phyloP scores from a whole-genome alignment of 2,329 filamentous ascomycete species.

The Amauroascus verrucosus region DNA sequence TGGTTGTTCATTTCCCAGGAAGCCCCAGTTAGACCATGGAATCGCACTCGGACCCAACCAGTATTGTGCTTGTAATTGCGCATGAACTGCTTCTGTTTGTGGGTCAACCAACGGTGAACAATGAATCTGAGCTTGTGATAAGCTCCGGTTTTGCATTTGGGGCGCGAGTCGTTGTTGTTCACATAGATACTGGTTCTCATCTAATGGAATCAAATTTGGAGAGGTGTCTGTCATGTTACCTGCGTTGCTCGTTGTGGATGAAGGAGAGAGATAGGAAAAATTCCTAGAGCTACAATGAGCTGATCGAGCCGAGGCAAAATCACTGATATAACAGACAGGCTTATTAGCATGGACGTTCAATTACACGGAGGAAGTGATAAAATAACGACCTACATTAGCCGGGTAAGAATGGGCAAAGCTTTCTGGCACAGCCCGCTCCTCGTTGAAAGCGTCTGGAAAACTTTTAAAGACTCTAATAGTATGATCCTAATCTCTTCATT shows the following conservation, averaged over 20 bases:
- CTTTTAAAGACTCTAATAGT: constrained; percentile 24
- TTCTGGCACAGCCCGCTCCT: constrained; percentile 31
- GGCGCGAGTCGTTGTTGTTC: not conserved
- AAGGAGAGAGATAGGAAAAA: constrained; percentile 1
- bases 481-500: constrained; percentile 24
- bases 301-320: not conserved
- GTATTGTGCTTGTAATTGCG: constrained; percentile 27
- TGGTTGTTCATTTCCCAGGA: constrained; percentile 1
- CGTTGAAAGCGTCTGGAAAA: constrained; percentile 27
- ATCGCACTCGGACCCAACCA: constrained; percentile 23
- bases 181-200: constrained; percentile 1
- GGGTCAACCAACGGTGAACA: not conserved
- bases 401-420: constrained; percentile 27
- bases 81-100: constrained; percentile 12
- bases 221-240: not conserved
- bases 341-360: too few relatives aligned
- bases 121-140: constrained; percentile 11
- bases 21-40: constrained; percentile 11
- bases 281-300: not conserved
- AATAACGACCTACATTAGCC: constrained; percentile 26
- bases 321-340: not conserved
- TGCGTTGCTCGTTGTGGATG: not conserved
- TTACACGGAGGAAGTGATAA: too few relatives aligned
- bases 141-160: constrained; percentile 7
- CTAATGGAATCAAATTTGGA: not conserved